phyloP scores from a whole-genome alignment of 208 protist genomes.

The Naegleria gruberi region DNA sequence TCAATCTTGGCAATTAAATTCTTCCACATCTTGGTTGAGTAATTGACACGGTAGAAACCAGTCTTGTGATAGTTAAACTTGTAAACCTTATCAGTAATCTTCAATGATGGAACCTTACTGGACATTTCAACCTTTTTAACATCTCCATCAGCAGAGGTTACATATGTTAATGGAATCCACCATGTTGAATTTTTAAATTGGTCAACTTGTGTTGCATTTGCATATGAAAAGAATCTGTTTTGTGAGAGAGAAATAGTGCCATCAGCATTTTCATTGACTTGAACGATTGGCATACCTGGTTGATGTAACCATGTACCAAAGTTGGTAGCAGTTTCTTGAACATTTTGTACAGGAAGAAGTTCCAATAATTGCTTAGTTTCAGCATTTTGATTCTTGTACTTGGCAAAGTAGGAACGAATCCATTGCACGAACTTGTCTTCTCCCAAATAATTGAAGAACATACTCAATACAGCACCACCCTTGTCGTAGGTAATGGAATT shows the following conservation, averaged over 20 bases:
- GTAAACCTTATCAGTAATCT: not conserved
- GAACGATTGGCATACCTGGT: not conserved
- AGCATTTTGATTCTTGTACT: not conserved
- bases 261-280: not conserved
- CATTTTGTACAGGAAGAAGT: conserved; percentile 35
- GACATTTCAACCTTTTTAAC: not conserved
- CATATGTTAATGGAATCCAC: conserved; percentile 6
- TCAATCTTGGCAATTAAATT: not conserved
- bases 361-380: not conserved
- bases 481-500: conserved; percentile 19
- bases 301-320: not conserved
- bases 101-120: not conserved
- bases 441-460: conserved; percentile 22
- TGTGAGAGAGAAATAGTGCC: not conserved
- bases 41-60: conserved; percentile 7
- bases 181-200: not conserved
- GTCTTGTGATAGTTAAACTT: not conserved
- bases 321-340: conserved; percentile 41
- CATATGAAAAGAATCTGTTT: not conserved
- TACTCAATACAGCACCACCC: conserved; percentile 6
- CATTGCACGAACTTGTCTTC: not conserved
- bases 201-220: too few species aligned
- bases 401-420: not conserved
- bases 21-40: not conserved
- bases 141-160: not conserved